phyloP scores from a whole-genome alignment of 768 basidiomycete species.

The Phaffia australis region DNA sequence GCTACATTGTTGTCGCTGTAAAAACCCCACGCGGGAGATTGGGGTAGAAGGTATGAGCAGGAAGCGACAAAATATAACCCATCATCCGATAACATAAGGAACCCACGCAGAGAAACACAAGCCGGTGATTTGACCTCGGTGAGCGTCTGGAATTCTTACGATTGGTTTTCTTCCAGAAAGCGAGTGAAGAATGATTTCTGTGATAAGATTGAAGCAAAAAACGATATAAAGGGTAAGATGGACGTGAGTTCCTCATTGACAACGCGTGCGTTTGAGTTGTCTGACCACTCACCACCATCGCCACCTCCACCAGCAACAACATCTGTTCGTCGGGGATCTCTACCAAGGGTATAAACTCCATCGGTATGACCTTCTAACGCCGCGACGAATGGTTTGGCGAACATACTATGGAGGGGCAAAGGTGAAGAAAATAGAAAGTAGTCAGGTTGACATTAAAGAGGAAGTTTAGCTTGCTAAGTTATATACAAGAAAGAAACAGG shows the following conservation, averaged over 20 bases:
- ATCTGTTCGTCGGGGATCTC: constrained; percentile 57
- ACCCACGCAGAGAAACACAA: constrained; percentile 36
- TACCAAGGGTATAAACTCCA: constrained; percentile 75
- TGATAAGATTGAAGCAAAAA: constrained; percentile 4
- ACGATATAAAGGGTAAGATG: not conserved
- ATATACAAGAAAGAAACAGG: not conserved
- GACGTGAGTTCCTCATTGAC: not conserved
- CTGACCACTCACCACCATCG: constrained; percentile 69
- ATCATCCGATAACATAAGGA: not conserved
- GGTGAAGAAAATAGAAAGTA: not conserved
- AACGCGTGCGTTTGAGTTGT: not conserved
- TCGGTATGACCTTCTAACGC: constrained; percentile 86
- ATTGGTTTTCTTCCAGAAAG: constrained; percentile 35
- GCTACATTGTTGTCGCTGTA: constrained; percentile 32
- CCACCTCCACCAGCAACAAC: constrained; percentile 84
- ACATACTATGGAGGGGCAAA: constrained; percentile 52
- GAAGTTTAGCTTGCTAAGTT: not conserved
- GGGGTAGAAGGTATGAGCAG: not conserved
- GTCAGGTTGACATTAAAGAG: constrained; percentile 7
- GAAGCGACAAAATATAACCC: not conserved
- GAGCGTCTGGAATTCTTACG: constrained; percentile 38
- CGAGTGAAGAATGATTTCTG: constrained; percentile 75
- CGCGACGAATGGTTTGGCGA: constrained; percentile 91
- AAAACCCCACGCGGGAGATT: not conserved
- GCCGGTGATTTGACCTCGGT: constrained; percentile 39